Percentiles rank a stretch among this genome's conserved stretches.
These are phyloP conservation scores for Tagetes patula DNA, from an alignment of 129 eudicot species.

Conservation along the genomic window DNA sequence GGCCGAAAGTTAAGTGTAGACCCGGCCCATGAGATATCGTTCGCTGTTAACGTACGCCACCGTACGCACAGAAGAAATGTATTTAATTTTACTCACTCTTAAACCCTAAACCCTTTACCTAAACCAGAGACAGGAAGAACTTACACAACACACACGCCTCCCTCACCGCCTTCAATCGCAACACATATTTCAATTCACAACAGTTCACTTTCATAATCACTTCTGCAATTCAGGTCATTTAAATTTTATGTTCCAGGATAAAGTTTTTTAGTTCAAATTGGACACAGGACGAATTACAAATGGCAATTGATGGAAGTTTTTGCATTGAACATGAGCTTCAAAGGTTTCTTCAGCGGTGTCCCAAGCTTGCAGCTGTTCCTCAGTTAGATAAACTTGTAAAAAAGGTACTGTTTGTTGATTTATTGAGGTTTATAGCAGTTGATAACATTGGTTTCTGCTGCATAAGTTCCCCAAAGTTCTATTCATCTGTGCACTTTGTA, in stretches of 20 bases:
- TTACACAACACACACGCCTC: neutral
- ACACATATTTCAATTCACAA: neutral
- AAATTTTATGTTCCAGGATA: neutral
- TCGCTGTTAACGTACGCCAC: conserved; percentile 2
- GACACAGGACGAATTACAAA: conserved; percentile 19
- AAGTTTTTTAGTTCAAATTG: conserved; percentile 7
- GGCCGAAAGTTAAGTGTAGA: conserved; percentile 9
- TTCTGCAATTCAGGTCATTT: conserved; percentile 11
- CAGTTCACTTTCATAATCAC: neutral
- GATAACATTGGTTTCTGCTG: neutral
- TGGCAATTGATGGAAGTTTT: conserved; percentile 81
- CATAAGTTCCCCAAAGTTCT: neutral
- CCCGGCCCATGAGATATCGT: conserved; percentile 2
- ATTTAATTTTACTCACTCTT: conserved; percentile 13
- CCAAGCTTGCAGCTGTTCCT: conserved; percentile 46
- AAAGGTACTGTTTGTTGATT: conserved; percentile 42
- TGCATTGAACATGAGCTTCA: conserved; percentile 47
- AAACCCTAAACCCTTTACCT: conserved; percentile 39
- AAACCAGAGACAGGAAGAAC: conserved; percentile 2
- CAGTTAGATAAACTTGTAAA: conserved; percentile 35
- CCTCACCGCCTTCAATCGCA: neutral
- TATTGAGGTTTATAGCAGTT: neutral
- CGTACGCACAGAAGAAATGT: conserved; percentile 22
- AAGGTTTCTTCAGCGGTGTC: conserved; percentile 69
- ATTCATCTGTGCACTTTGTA: neutral